Evolutionary conservation across 768 basidiomycete genomes (phyloP).

Genomic region (Boletus tomentosulus): DNA sequence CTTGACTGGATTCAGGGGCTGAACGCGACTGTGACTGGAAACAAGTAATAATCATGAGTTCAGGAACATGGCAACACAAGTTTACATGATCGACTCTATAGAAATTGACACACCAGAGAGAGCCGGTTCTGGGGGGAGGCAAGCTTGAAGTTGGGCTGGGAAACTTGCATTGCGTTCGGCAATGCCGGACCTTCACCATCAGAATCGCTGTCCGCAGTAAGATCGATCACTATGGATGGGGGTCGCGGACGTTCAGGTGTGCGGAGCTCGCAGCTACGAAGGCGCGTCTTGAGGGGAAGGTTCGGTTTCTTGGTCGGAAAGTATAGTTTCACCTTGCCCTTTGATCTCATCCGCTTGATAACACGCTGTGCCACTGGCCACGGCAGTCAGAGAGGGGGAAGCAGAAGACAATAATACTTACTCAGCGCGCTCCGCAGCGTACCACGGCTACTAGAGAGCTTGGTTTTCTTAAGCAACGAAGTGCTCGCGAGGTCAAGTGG

Average conservation of each 20-base stretch:
- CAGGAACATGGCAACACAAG: neutral
- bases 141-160: neutral
- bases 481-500: conserved; percentile 5
- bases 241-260: neutral
- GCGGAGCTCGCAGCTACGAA: conserved; percentile 10
- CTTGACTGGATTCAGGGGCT: neutral
- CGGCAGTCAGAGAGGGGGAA: conserved; percentile 3
- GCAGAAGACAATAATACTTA: conserved; percentile 1
- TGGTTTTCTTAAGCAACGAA: conserved; percentile 19
- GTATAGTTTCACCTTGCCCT: conserved; percentile 22
- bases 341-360: conserved; percentile 26
- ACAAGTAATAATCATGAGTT: neutral
- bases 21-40: conserved; percentile 7
- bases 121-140: neutral
- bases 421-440: conserved; percentile 19
- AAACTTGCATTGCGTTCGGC: conserved; percentile 1
- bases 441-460: conserved; percentile 13
- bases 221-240: conserved; percentile 18
- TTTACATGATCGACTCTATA: neutral
- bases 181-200: neutral
- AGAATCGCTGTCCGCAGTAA: conserved; percentile 12
- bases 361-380: conserved; percentile 24
- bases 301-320: conserved; percentile 15
- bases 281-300: conserved; percentile 14
- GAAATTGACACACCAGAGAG: conserved; percentile 12